A percentile compares a stretch with the other conserved stretches of the same genome.
Conservation (phyloP, 768 basidiomycete genomes). For the Rhizopogon salebrosus region DNA sequence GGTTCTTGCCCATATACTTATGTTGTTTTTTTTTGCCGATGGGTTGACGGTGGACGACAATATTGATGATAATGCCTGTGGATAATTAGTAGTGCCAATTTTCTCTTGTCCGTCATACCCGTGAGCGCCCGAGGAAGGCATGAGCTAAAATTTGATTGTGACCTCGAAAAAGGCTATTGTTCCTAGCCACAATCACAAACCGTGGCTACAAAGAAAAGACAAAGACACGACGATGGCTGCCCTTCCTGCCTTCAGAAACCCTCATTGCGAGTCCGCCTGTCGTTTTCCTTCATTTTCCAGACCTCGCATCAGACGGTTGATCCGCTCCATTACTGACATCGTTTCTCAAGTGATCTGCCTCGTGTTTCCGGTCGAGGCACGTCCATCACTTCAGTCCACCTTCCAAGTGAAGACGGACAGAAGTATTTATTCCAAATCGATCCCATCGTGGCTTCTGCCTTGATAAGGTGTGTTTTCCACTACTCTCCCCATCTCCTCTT, state of each 20-base stretch:
- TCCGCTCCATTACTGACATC: neutral
- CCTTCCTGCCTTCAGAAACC: neutral
- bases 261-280: neutral
- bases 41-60: neutral
- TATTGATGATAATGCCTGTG: neutral
- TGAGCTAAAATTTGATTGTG: neutral
- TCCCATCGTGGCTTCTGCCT: neutral
- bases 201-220: neutral
- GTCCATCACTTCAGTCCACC: neutral
- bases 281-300: neutral
- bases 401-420: neutral
- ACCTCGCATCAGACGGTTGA: slow-evolving; percentile 3
- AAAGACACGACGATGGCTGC: neutral
- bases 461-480: slow-evolving; percentile 4
- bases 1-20: neutral
- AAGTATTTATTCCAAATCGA: neutral
- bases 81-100: neutral
- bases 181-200: neutral
- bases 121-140: neutral
- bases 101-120: no score
- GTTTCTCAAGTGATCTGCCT: neutral
- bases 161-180: neutral
- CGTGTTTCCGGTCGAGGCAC: slow-evolving; percentile 3
- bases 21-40: slow-evolving; percentile 2
- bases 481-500: slow-evolving; percentile 1